A percentile compares a stretch with the other conserved stretches of the same genome.
phyloP scores from a whole-genome alignment of 129 eudicot genomes.

The Chrysanthemum makinoi region DNA sequence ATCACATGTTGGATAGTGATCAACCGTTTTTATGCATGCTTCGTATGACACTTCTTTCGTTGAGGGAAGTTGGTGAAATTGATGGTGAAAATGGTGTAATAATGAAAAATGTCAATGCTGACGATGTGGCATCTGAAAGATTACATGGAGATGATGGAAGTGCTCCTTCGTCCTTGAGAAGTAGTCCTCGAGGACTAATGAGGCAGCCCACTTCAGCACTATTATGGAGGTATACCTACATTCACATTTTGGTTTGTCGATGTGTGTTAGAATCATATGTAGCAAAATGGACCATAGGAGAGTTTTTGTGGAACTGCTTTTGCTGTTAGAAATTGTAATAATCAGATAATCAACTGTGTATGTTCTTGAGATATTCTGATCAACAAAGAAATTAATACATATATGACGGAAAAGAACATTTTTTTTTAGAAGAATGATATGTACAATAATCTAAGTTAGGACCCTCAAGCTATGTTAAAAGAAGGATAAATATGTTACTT shows the following conservation, averaged over 20 bases:
- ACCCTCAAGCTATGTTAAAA: no score
- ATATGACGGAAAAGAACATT: no score
- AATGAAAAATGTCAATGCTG: conserved; percentile 41
- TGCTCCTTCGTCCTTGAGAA: conserved; percentile 36
- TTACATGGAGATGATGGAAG: conserved; percentile 34
- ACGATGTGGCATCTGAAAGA: conserved; percentile 35
- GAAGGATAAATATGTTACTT: no score
- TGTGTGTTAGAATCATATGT: no score
- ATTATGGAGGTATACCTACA: conserved; percentile 67
- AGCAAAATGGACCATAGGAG: no score
- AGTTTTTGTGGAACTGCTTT: no score
- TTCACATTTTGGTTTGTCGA: not conserved
- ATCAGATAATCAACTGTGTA: no score
- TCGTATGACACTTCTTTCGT: conserved; percentile 81
- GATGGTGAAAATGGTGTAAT: conserved; percentile 52
- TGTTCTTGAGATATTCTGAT: no score
- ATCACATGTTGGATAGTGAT: conserved; percentile 89
- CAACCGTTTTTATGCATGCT: conserved; percentile 95
- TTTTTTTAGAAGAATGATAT: not conserved
- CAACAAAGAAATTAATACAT: not conserved
- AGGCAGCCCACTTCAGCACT: conserved; percentile 65
- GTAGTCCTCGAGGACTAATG: conserved; percentile 39
- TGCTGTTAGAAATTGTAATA: no score
- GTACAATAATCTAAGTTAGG: not conserved
- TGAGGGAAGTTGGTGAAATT: conserved; percentile 75